These are phyloP conservation scores for Rhynchospora pubera DNA, from an alignment of 176 grass and related monocot genomes.

Conservation along the genomic window DNA sequence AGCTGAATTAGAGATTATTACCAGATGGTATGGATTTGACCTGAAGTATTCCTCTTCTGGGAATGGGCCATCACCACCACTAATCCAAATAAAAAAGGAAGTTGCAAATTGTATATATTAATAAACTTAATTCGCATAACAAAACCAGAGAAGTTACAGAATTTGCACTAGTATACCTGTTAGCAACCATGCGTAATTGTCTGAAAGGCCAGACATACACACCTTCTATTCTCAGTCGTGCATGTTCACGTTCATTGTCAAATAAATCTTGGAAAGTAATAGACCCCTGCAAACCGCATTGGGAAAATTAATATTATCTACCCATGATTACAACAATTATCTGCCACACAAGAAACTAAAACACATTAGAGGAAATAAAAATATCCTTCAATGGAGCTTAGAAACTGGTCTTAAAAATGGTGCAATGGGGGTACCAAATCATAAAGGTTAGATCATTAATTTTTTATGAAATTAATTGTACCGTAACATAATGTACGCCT, in stretches of 20 bases:
- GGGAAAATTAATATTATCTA: conserved; percentile 12
- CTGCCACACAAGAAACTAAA: neutral
- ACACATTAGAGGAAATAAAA: neutral
- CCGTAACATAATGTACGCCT: conserved; percentile 95
- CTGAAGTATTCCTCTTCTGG: conserved; percentile 96
- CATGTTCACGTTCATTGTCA: conserved; percentile 61
- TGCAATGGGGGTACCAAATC: neutral
- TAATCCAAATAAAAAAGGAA: conserved; percentile 25
- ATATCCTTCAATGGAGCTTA: neutral
- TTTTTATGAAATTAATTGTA: conserved; percentile 19
- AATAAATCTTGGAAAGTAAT: conserved; percentile 92
- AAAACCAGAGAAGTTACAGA: conserved; percentile 16
- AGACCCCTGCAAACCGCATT: conserved; percentile 50
- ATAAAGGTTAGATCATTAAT: neutral
- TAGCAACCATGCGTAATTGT: conserved; percentile 94
- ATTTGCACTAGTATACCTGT: conserved; percentile 48
- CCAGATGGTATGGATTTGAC: conserved; percentile 98
- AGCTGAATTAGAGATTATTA: conserved; percentile 24
- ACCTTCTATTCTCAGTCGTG: conserved; percentile 89
- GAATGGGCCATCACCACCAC: conserved; percentile 62
- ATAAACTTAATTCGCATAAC: neutral
- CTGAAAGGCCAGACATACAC: conserved; percentile 99
- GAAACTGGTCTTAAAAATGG: neutral
- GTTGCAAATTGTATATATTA: neutral
- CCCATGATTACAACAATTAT: neutral